Evolutionary conservation across 2,329 filamentous ascomycete species (phyloP).

Genomic region (Monascus ruber): DNA sequence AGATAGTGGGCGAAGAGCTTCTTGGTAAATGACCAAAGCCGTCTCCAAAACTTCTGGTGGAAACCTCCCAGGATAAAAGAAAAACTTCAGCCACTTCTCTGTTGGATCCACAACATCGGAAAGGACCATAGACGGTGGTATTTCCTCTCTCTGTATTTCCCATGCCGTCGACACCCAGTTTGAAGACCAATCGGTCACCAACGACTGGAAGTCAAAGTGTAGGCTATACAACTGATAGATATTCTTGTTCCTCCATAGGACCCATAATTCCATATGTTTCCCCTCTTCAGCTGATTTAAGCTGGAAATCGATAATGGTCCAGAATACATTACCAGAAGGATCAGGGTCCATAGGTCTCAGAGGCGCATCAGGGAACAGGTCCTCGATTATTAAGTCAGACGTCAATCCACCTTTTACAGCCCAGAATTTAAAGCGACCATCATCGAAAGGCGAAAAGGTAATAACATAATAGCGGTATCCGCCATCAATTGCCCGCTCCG

Average conservation of each 20-base stretch:
- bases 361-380: constrained; percentile 54
- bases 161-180: constrained; percentile 60
- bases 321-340: constrained; percentile 59
- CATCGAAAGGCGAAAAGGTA: constrained; percentile 78
- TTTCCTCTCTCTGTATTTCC: constrained; percentile 44
- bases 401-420: constrained; percentile 54
- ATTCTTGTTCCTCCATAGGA: constrained; percentile 75
- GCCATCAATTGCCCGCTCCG: constrained; percentile 35
- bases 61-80: constrained; percentile 76
- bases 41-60: constrained; percentile 70
- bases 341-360: constrained; percentile 54
- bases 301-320: constrained; percentile 68
- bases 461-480: constrained; percentile 52
- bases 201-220: constrained; percentile 57
- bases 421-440: constrained; percentile 94
- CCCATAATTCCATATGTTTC: constrained; percentile 56
- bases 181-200: constrained; percentile 50
- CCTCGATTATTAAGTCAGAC: constrained; percentile 50
- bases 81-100: constrained; percentile 75
- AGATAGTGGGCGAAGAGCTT: constrained; percentile 39
- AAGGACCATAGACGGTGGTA: constrained; percentile 47
- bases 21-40: constrained; percentile 69
- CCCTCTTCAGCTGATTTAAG: constrained; percentile 45
- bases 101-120: constrained; percentile 59
- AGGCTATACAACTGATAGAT: constrained; percentile 64